Evolutionary conservation across 192 early-diverging fungal species (phyloP).

Genomic region (Coemansia sp.): DNA sequence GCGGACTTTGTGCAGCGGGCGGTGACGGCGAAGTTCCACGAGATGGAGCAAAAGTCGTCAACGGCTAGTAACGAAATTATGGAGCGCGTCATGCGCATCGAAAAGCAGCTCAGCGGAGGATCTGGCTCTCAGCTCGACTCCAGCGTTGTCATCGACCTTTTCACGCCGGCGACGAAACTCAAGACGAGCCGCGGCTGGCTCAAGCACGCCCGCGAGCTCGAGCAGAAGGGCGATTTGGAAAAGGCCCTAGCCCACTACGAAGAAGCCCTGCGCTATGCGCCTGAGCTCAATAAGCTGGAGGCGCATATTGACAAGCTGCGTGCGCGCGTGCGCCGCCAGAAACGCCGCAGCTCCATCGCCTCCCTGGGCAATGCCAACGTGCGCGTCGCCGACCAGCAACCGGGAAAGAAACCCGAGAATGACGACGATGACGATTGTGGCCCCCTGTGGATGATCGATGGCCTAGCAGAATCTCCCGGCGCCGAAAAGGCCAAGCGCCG

Average conservation of each 20-base stretch:
- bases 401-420: background rate
- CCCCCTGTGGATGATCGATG: conserved; percentile 41
- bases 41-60: conserved; percentile 18
- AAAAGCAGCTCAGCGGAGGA: conserved; percentile 34
- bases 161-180: conserved; percentile 59
- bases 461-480: conserved; percentile 45
- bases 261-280: conserved; percentile 48
- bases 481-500: conserved; percentile 48
- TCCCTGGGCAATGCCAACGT: conserved; percentile 34
- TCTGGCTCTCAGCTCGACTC: conserved; percentile 22
- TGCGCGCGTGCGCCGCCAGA: conserved; percentile 22
- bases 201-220: conserved; percentile 52
- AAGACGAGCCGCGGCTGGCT: conserved; percentile 58
- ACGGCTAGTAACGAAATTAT: conserved; percentile 44
- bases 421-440: conserved; percentile 29
- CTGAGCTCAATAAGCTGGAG: conserved; percentile 49
- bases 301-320: conserved; percentile 48
- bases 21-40: conserved; percentile 16
- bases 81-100: conserved; percentile 48
- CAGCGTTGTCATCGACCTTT: conserved; percentile 44
- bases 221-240: conserved; percentile 49
- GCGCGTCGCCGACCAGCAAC: conserved; percentile 4
- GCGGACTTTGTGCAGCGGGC: conserved; percentile 26
- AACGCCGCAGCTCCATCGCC: conserved; percentile 39
- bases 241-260: conserved; percentile 55